These are phyloP conservation scores for Geranomyces michiganensis DNA, from an alignment of 192 early-diverging fungal species.

Conservation along the genomic window DNA sequence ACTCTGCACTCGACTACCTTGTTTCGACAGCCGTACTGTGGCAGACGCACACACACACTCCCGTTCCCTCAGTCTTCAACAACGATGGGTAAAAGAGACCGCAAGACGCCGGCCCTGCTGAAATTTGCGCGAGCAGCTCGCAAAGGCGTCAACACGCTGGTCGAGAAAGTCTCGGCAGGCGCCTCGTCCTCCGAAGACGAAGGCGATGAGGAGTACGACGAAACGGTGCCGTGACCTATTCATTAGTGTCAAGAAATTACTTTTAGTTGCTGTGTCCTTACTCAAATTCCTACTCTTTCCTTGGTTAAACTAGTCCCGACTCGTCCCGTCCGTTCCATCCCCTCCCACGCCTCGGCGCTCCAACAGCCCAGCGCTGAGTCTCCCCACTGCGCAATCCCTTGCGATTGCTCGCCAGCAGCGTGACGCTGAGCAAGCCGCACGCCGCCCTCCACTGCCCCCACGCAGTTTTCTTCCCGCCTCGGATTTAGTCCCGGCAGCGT, in stretches of 20 bases:
- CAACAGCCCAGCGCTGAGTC: background rate
- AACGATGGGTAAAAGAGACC: background rate
- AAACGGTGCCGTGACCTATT: background rate
- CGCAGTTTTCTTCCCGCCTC: background rate
- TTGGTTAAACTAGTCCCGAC: background rate
- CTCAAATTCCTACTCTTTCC: background rate
- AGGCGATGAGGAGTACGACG: constrained; percentile 3
- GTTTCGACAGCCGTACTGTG: too few species aligned
- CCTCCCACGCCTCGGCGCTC: background rate
- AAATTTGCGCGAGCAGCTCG: background rate
- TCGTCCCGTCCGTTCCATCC: background rate
- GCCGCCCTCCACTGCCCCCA: background rate
- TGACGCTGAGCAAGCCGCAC: background rate
- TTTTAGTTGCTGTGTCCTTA: background rate
- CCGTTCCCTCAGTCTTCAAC: too few species aligned
- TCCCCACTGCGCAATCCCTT: constrained; percentile 2
- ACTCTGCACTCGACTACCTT: too few species aligned
- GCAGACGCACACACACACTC: too few species aligned
- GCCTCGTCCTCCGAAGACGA: constrained; percentile 1
- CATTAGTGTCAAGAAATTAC: background rate
- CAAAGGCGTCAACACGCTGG: background rate
- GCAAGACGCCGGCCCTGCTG: background rate
- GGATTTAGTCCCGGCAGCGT: background rate
- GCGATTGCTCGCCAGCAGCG: background rate
- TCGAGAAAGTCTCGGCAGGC: background rate